A percentile compares a stretch with the other conserved stretches of the same genome.
Evolutionary conservation across 2,329 filamentous ascomycete genomes (phyloP).

Genomic region (Dryadomyces quercivorus): DNA sequence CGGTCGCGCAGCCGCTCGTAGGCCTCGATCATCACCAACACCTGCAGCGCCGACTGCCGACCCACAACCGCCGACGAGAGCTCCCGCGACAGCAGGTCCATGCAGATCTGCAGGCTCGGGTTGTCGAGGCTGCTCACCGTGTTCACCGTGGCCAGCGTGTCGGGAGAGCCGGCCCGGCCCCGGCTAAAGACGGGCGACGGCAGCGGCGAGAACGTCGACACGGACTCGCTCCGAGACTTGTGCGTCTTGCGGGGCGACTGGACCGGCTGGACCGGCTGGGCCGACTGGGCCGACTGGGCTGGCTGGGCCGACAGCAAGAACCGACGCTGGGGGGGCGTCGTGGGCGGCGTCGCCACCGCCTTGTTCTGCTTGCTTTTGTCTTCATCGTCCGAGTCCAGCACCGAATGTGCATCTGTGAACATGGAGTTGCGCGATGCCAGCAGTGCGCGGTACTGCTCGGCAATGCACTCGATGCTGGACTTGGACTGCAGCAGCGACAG

Average conservation of each 20-base stretch:
- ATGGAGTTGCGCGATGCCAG: conserved; percentile 27
- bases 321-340: conserved; percentile 1
- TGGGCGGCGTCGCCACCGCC: not conserved
- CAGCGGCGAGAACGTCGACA: conserved; percentile 1
- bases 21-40: conserved; percentile 47
- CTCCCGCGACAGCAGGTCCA: conserved; percentile 38
- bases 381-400: conserved; percentile 8
- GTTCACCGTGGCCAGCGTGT: no score
- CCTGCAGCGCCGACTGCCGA: conserved; percentile 28
- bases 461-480: conserved; percentile 34
- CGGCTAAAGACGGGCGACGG: conserved; percentile 1
- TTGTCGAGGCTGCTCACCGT: conserved; percentile 17
- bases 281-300: not conserved
- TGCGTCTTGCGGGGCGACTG: not conserved
- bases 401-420: conserved; percentile 17
- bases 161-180: not conserved
- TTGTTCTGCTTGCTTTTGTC: conserved; percentile 1
- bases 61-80: conserved; percentile 28
- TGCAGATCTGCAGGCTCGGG: conserved; percentile 35
- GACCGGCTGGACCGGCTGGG: not conserved
- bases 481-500: conserved; percentile 12
- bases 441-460: conserved; percentile 36
- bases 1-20: conserved; percentile 41
- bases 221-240: not conserved
- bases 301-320: conserved; percentile 1